Base-by-base conservation (phyloP, 2,329 filamentous ascomycete species). In the Beauveria sp. region DNA sequence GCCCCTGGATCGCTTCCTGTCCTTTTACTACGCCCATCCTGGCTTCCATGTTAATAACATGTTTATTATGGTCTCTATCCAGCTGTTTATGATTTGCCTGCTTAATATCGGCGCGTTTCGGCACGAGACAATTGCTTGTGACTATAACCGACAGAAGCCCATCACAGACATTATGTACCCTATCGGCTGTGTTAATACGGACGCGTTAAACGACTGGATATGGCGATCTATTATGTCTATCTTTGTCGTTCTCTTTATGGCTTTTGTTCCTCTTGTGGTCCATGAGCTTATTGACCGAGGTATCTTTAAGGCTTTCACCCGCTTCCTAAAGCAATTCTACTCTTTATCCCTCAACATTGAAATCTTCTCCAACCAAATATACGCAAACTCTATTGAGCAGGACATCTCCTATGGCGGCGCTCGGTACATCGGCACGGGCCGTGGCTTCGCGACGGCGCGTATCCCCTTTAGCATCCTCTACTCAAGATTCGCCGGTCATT, bases 41-140 rank as follows among this genome's bases (percentile, higher is more conserved):
- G 94, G 94, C 76, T 99, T 99, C 87, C 94, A 99, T 79, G 82
- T 99, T 77, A 97, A 99, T 86, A 99, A 99, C 82, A 90, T 97
- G 83, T 97, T 97, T 80, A 97, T 99, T 73, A 97, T 99, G 87
- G 80, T 97, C 71, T 99, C 94, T 8, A 92, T 99, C 64, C 93
- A 99, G 75, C 84, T 96, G 78, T 97, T 99, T 81, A 97, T 99
- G 93, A 89, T 97, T 68, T 88, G 87, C 57, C 77, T 97, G 64
- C 81, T 99, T 76, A 96, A 96, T 76, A 78, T 97, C 48, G 94
- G 94, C 67, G 91, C 90, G 34, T 80, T 99, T 47, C 84, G 85
- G 63, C 87, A 96, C 74, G 91, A 99, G 79, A 96, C 91, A 2
- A 91, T 96, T 69, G 75, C 84, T 59, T 99, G 94, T 81, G 75